These are phyloP conservation scores for Saccharomyces eubayanus DNA, from an alignment of 805 yeast genomes.

Conservation along the genomic window DNA sequence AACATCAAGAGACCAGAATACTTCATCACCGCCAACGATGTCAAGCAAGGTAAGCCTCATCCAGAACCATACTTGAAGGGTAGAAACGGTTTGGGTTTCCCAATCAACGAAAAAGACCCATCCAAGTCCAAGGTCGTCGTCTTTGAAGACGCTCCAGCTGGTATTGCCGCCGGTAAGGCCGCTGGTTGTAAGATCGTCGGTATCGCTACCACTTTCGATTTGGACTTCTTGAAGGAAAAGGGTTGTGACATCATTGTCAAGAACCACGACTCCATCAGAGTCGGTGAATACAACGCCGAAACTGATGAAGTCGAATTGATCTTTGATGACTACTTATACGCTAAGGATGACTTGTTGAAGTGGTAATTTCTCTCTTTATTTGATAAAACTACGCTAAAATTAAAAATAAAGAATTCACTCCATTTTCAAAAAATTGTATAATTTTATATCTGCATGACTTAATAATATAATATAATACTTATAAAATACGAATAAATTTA, in stretches of 20 bases:
- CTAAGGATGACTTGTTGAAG: slow-evolving; percentile 30
- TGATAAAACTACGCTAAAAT: neutral
- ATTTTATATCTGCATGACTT: neutral
- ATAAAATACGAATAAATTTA: neutral
- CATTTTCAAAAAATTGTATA: slow-evolving; percentile 1
- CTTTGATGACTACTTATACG: slow-evolving; percentile 33
- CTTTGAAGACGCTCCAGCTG: slow-evolving; percentile 88
- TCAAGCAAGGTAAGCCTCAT: slow-evolving; percentile 73
- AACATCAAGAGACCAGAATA: slow-evolving; percentile 55
- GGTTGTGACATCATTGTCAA: slow-evolving; percentile 80
- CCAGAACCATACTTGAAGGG: slow-evolving; percentile 75
- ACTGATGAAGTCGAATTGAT: slow-evolving; percentile 33
- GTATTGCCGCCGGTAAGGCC: slow-evolving; percentile 72
- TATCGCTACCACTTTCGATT: slow-evolving; percentile 70
- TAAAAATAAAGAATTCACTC: neutral
- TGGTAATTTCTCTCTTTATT: slow-evolving; percentile 19
- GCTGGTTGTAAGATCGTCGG: slow-evolving; percentile 82
- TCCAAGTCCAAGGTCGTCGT: slow-evolving; percentile 45
- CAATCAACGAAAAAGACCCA: slow-evolving; percentile 31
- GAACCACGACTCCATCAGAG: slow-evolving; percentile 55
- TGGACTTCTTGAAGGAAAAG: slow-evolving; percentile 57
- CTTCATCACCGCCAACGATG: slow-evolving; percentile 78
- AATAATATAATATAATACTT: neutral
- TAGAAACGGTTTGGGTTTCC: slow-evolving; percentile 33
- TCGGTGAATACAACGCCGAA: slow-evolving; percentile 44